Evolutionary conservation across 2,329 filamentous ascomycete species (phyloP), one percentile per base, ranked within the genome.

Genomic region (Sordariomycetes sp.): DNA sequence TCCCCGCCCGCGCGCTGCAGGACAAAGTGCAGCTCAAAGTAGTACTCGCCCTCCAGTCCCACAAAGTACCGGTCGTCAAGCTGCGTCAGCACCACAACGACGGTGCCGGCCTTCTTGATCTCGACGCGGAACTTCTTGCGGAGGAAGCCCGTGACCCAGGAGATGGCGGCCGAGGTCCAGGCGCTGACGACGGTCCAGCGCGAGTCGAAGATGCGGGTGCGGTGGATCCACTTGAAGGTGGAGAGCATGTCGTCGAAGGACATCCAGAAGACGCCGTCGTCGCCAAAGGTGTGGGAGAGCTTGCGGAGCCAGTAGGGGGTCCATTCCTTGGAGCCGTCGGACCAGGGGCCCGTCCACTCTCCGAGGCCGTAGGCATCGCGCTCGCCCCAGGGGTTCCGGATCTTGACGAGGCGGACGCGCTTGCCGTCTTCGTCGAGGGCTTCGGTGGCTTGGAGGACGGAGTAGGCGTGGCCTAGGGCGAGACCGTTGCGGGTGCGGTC

Each of bases 291-390:
- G 65, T 88, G 82, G 32, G 77, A 73, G 2, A 89, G 72, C 60
- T 81, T 79, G 60, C 79, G 69, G 72, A 89, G 83, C 84, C 85
- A 88, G 63, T 87, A 80, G 0, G 85, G 73, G 1, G 84, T 89
- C 86, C 86, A 90, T 65, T 89, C 80, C 62, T 84, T 81, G 5
- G 82, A 86, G 0, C 86, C 86, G 65, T 89, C 86, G 42, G 80
- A 82, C 86, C 86, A 90, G 4, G 83, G 76, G 15, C 86, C 86
- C 57, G 79, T 83, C 85, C 86, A 89, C 68, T 88, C 86, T 54
- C 72, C 71, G 2, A 68, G 55, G 10, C 70, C 72, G 55, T 57
- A 57, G 48, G 55, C 20, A 35, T 57, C 55, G 34, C 77, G 78
- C 59, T 80, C 73, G 13, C 86, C 86, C 86, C 86, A 89, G 0